phyloP scores from a whole-genome alignment of 164 flowering plant genomes.

The Sextonia rubra region DNA sequence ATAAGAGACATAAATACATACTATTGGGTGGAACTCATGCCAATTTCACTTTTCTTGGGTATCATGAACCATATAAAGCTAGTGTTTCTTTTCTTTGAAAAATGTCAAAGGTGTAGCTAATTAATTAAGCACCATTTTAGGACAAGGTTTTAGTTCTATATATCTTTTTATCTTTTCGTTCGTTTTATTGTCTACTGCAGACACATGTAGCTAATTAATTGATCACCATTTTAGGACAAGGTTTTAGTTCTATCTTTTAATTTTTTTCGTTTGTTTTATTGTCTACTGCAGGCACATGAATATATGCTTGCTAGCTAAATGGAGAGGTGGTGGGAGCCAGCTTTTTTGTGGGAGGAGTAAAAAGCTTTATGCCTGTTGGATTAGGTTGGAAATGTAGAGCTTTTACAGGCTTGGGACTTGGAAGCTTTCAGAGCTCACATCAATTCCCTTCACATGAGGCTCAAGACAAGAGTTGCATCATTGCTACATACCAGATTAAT shows the following conservation, averaged over 20 bases:
- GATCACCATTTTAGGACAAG: neutral
- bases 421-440: neutral
- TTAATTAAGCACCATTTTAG: neutral
- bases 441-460: neutral
- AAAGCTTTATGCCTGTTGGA: conserved; percentile 20
- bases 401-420: neutral
- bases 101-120: neutral
- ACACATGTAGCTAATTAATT: neutral
- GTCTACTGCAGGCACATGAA: neutral
- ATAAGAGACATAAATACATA: neutral
- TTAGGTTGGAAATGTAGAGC: conserved; percentile 11
- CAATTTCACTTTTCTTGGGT: neutral
- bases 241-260: neutral
- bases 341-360: conserved; percentile 1
- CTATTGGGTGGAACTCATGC: neutral
- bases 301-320: neutral
- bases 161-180: neutral
- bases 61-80: neutral
- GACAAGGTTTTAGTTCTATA: neutral
- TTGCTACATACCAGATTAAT: conserved; percentile 50
- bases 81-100: neutral
- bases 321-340: conserved; percentile 2
- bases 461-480: conserved; percentile 25
- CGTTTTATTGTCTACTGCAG: neutral
- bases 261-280: neutral